A percentile compares a stretch with the other conserved stretches of the same genome.
These are phyloP conservation scores for Coemansia sp. DNA, from an alignment of 192 early-diverging fungal species.

Conservation along the genomic window DNA sequence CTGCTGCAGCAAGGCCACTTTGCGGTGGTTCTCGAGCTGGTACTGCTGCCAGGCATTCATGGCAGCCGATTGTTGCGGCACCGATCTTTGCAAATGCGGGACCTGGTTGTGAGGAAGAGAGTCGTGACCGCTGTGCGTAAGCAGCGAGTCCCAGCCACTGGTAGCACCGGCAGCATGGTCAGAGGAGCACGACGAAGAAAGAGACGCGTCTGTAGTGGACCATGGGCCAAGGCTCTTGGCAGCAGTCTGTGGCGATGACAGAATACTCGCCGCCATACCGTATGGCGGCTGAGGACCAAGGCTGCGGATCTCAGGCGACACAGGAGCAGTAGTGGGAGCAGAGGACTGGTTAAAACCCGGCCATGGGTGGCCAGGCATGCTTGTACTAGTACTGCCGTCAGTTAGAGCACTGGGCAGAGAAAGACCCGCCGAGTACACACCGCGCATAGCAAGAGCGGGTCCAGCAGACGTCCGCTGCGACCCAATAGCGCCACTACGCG, in stretches of 20 bases:
- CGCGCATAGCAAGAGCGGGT: not conserved
- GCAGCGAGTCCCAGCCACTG: not conserved
- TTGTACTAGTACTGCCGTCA: not conserved
- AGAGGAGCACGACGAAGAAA: not conserved
- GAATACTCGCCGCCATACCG: not conserved
- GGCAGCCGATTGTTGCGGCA: conserved; percentile 9
- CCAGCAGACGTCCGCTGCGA: conserved; percentile 17
- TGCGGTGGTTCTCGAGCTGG: conserved; percentile 39
- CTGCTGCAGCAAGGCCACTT: conserved; percentile 29
- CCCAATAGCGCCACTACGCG: conserved; percentile 21
- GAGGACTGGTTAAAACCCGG: not conserved
- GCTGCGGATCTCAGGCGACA: conserved; percentile 8
- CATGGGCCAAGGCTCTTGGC: not conserved
- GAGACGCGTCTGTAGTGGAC: not conserved
- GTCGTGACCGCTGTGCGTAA: not conserved
- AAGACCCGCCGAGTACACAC: not conserved
- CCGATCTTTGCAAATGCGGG: not conserved
- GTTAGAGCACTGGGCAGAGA: not conserved
- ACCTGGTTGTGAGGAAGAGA: not conserved
- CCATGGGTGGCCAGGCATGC: not conserved
- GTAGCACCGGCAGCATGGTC: not conserved
- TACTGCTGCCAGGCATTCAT: conserved; percentile 46
- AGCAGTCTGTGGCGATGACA: conserved; percentile 9
- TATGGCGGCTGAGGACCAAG: not conserved
- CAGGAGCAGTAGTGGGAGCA: conserved; percentile 13